phyloP scores from a whole-genome alignment of 2,329 filamentous ascomycete species.

The Didymosphaeria variabile region DNA sequence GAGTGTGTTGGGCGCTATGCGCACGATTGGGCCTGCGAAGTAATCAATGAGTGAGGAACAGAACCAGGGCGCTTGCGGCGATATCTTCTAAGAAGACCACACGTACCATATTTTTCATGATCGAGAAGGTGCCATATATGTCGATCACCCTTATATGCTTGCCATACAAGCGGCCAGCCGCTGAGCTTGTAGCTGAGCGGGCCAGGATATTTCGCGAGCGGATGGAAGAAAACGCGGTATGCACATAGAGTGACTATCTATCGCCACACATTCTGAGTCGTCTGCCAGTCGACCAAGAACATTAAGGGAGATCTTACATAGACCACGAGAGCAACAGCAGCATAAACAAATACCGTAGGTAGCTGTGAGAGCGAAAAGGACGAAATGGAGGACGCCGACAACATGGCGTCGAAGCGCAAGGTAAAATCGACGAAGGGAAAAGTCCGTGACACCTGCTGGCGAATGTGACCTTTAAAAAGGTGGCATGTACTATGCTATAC shows the following conservation, averaged over 20 bases:
- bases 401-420: not conserved
- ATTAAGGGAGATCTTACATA: constrained; percentile 16
- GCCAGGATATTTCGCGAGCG: constrained; percentile 37
- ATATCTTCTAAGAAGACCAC: not conserved
- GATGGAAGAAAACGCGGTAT: constrained; percentile 37
- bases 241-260: constrained; percentile 23
- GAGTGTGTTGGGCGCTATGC: constrained; percentile 37
- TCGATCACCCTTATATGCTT: constrained; percentile 36
- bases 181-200: constrained; percentile 37
- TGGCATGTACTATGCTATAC: not conserved
- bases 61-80: not conserved
- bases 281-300: not conserved
- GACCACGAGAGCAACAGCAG: not conserved
- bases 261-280: not conserved
- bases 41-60: not conserved
- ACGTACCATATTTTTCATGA: constrained; percentile 36
- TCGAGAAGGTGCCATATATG: constrained; percentile 38
- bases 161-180: constrained; percentile 35
- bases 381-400: not conserved
- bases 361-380: not conserved
- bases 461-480: not conserved
- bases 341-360: not conserved
- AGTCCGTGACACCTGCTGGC: not conserved
- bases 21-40: constrained; percentile 33
- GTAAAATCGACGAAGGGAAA: not conserved